Percentiles rank a stretch among this genome's conserved stretches.
Evolutionary conservation across 2,329 filamentous ascomycete genomes (phyloP).

Genomic region (Fusarium tjaetaba): DNA sequence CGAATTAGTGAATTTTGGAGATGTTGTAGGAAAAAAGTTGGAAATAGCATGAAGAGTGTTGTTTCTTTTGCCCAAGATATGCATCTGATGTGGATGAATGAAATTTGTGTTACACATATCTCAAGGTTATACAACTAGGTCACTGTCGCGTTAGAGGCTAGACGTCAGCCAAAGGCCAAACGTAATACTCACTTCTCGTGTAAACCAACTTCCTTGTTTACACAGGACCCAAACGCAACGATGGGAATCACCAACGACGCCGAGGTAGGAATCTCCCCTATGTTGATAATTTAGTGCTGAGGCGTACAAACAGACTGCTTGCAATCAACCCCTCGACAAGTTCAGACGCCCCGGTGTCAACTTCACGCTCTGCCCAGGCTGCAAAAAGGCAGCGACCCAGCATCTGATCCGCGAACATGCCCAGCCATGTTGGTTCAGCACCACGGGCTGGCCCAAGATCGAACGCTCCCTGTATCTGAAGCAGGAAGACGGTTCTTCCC

Average conservation of each 20-base stretch:
- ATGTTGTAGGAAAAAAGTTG: neutral
- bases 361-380: neutral
- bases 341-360: neutral
- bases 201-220: neutral
- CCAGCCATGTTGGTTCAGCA: neutral
- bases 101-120: neutral
- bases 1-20: neutral
- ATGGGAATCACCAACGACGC: neutral
- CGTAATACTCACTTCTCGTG: neutral
- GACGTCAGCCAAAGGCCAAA: neutral
- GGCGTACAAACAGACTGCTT: neutral
- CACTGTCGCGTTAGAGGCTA: fast-evolving
- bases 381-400: neutral
- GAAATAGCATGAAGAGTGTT: neutral
- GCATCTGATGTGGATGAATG: no score
- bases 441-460: neutral
- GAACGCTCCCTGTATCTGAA: neutral
- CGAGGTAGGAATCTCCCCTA: neutral
- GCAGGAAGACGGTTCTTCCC: neutral
- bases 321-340: neutral
- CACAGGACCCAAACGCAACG: neutral
- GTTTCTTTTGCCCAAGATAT: neutral
- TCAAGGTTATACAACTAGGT: neutral
- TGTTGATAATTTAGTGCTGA: neutral
- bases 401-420: neutral